A percentile compares a stretch with the other conserved stretches of the same genome.
Evolutionary conservation across 306 rosid genomes (phyloP).

Genomic region (Sophora flavescens): DNA sequence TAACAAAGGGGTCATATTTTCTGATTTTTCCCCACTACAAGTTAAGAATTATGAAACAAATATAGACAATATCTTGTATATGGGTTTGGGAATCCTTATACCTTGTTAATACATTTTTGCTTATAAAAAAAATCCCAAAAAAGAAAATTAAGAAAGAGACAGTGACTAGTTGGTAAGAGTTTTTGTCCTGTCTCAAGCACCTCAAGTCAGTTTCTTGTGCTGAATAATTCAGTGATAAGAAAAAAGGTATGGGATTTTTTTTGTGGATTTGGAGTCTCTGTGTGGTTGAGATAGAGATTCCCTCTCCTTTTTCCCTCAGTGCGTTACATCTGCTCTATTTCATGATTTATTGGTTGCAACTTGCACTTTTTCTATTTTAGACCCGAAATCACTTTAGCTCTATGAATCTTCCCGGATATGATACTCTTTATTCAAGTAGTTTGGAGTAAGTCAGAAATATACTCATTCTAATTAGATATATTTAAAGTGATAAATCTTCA

Average conservation of each 20-base stretch:
- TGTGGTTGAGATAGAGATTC: conserved; percentile 36
- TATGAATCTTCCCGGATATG: background rate
- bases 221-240: background rate
- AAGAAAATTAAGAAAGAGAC: background rate
- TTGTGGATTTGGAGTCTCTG: background rate
- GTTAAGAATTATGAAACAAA: background rate
- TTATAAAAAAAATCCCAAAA: too few relatives aligned
- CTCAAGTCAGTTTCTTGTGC: background rate
- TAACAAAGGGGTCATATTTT: too few relatives aligned
- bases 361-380: background rate
- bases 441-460: conserved; percentile 11
- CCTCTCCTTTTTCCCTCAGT: background rate
- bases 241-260: background rate
- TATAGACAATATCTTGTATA: background rate
- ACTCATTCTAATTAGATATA: conserved; percentile 1
- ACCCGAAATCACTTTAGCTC: background rate
- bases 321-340: conserved; percentile 9
- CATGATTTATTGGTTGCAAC: conserved; percentile 29
- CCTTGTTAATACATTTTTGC: too few relatives aligned
- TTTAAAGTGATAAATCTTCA: background rate
- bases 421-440: background rate
- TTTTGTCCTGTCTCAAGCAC: background rate
- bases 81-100: too few relatives aligned
- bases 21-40: background rate
- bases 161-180: background rate